Percentiles rank a stretch among this genome's conserved stretches.
These are phyloP conservation scores for Suaeda aralocaspica DNA, from an alignment of 148 eudicot genomes.

Conservation along the genomic window DNA sequence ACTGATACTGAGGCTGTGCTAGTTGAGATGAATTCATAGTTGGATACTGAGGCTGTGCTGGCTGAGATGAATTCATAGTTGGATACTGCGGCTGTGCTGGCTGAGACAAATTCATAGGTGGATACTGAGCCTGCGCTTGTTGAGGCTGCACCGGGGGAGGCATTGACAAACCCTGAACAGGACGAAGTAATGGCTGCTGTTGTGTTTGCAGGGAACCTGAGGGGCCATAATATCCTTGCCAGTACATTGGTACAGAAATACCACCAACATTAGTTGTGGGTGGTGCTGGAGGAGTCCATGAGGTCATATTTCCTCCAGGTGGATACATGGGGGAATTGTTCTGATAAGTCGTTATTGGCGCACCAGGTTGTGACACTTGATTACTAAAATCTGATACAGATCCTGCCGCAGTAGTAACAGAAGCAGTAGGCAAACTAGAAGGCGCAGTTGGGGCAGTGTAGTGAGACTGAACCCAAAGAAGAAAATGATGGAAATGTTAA, in stretches of 20 bases:
- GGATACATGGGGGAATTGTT: conserved; percentile 34
- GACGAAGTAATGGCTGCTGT: conserved; percentile 32
- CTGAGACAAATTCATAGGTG: too few species aligned
- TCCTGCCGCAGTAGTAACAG: conserved; percentile 25
- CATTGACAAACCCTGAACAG: conserved; percentile 32
- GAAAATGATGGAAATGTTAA: conserved; percentile 6
- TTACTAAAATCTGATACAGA: conserved; percentile 25
- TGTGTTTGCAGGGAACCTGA: conserved; percentile 33
- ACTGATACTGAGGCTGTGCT: conserved; percentile 25
- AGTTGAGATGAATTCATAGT: conserved; percentile 27
- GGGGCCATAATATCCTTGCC: conserved; percentile 44
- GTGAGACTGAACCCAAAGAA: conserved; percentile 34
- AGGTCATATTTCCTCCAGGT: conserved; percentile 31
- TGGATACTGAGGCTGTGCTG: conserved; percentile 25
- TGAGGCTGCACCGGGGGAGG: conserved; percentile 31
- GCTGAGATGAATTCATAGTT: conserved; percentile 28
- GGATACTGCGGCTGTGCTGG: conserved; percentile 26
- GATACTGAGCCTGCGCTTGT: conserved; percentile 27
- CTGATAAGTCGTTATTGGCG: conserved; percentile 24
- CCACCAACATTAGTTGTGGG: conserved; percentile 35
- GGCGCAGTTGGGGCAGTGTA: conserved; percentile 28
- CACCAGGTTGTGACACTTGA: conserved; percentile 34
- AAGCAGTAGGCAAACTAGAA: conserved; percentile 25
- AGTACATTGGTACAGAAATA: conserved; percentile 35
- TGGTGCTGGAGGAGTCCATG: conserved; percentile 39